Evolutionary conservation across 305 asterid species (phyloP).

Genomic region (Stenogyne calaminthoides): DNA sequence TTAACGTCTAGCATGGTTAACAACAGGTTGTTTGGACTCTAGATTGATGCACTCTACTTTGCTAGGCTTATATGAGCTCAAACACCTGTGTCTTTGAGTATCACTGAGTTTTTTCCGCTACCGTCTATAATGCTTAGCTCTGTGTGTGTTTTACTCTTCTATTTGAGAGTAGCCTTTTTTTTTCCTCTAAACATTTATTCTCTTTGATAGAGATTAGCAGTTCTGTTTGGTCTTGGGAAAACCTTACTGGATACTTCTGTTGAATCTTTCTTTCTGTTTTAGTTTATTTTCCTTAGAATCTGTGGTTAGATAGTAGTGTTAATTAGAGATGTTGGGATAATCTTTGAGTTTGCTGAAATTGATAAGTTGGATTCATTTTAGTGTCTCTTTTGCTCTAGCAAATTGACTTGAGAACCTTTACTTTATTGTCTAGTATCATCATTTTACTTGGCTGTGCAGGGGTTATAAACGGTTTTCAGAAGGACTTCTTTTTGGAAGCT

Average conservation of each 20-base stretch:
- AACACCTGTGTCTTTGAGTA: not conserved
- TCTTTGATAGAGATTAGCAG: not conserved
- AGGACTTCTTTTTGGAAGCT: conserved; percentile 72
- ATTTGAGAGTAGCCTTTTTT: not conserved
- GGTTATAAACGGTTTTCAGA: conserved; percentile 89
- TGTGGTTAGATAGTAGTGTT: not conserved
- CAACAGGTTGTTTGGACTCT: not conserved
- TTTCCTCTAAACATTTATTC: not conserved
- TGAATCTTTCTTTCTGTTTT: not conserved
- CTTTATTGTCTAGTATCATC: not conserved
- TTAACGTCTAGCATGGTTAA: not conserved
- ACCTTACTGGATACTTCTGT: not conserved
- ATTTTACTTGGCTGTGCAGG: conserved; percentile 54
- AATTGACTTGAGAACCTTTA: not conserved
- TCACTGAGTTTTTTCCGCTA: not conserved
- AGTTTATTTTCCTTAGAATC: not conserved
- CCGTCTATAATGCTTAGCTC: not conserved
- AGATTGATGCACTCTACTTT: conserved; percentile 5
- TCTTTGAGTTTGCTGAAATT: not conserved
- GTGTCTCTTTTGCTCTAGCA: not conserved
- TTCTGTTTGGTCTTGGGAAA: not conserved
- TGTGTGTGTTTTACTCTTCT: not conserved
- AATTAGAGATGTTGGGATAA: not conserved
- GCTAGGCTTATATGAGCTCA: conserved; percentile 1
- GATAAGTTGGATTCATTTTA: conserved; percentile 1